These are phyloP conservation scores for Talaromyces islandicus DNA, from an alignment of 2,329 filamentous ascomycete species.

Conservation along the genomic window DNA sequence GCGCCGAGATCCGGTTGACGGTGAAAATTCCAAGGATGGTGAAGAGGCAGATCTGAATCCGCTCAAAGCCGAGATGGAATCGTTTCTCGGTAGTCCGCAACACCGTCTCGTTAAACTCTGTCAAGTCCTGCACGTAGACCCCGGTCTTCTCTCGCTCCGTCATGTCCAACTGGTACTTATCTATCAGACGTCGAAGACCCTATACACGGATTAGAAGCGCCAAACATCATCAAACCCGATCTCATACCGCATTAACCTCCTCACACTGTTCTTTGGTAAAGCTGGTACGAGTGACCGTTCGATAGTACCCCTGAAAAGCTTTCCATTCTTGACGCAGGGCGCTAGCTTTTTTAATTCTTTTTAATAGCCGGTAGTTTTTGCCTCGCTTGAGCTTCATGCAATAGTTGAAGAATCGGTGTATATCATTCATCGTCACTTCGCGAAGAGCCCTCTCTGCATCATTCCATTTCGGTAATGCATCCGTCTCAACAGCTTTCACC, in stretches of 20 bases:
- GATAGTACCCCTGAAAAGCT: conserved; percentile 5
- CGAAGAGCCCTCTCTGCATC: not conserved
- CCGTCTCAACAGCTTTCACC: not conserved
- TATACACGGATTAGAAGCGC: not conserved
- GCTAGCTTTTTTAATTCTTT: conserved; percentile 10
- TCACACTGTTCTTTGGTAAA: not conserved
- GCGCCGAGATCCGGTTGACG: conserved; percentile 9
- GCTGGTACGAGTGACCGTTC: conserved; percentile 6
- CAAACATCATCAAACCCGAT: too few relatives aligned
- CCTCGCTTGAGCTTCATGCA: conserved; percentile 14
- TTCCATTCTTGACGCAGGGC: conserved; percentile 10
- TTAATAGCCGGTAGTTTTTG: conserved; percentile 14
- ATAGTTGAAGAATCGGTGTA: not conserved
- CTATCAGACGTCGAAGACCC: not conserved
- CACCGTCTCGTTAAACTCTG: conserved; percentile 17
- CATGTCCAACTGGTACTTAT: not conserved
- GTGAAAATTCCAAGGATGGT: conserved; percentile 17
- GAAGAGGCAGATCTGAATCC: conserved; percentile 15
- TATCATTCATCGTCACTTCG: not conserved
- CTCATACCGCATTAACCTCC: not conserved
- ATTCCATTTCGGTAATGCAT: not conserved
- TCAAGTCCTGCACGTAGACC: conserved; percentile 19
- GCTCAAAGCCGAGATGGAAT: conserved; percentile 17
- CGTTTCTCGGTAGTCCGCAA: conserved; percentile 15
- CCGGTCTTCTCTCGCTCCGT: conserved; percentile 12